phyloP scores from a whole-genome alignment of 2,329 filamentous ascomycete genomes.

The Coleophoma cylindrospora region DNA sequence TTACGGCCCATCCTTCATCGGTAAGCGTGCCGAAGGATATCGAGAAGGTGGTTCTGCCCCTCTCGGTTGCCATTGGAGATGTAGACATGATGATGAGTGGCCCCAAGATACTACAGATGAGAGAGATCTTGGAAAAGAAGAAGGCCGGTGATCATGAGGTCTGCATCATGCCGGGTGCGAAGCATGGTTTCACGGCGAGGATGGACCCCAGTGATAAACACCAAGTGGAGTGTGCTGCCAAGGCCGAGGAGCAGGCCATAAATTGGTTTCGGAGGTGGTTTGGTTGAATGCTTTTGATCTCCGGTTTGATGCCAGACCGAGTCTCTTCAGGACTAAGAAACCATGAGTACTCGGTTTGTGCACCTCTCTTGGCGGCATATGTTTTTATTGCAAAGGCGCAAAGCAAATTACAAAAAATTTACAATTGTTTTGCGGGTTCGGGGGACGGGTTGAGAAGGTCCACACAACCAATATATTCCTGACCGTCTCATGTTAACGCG shows the following conservation, averaged over 20 bases:
- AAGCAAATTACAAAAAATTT: too few relatives aligned
- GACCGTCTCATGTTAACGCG: too few relatives aligned
- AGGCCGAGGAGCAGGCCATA: constrained; percentile 33
- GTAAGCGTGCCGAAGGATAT: constrained; percentile 39
- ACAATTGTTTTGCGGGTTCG: too few relatives aligned
- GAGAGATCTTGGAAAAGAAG: constrained; percentile 24
- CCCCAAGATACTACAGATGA: constrained; percentile 16
- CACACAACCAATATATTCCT: too few relatives aligned
- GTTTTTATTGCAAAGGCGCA: too few relatives aligned
- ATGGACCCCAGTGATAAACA: constrained; percentile 27
- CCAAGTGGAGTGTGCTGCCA: constrained; percentile 25
- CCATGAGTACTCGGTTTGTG: too few relatives aligned
- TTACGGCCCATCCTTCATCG: constrained; percentile 45
- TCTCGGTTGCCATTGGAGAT: constrained; percentile 39
- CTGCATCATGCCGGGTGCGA: constrained; percentile 30
- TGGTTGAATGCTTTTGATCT: too few relatives aligned
- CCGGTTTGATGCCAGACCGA: too few relatives aligned
- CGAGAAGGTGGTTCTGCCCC: constrained; percentile 34
- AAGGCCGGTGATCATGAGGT: constrained; percentile 26
- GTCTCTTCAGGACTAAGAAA: too few relatives aligned
- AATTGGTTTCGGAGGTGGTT: constrained; percentile 27
- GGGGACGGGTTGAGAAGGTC: too few relatives aligned
- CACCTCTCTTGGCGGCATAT: too few relatives aligned
- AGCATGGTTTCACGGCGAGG: constrained; percentile 36
- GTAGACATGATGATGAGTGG: constrained; percentile 32